Evolutionary conservation across 139 green algal genomes (phyloP), one percentile per base, ranked within the genome.

Genomic region (Chlamydomonas sphaeroides): DNA sequence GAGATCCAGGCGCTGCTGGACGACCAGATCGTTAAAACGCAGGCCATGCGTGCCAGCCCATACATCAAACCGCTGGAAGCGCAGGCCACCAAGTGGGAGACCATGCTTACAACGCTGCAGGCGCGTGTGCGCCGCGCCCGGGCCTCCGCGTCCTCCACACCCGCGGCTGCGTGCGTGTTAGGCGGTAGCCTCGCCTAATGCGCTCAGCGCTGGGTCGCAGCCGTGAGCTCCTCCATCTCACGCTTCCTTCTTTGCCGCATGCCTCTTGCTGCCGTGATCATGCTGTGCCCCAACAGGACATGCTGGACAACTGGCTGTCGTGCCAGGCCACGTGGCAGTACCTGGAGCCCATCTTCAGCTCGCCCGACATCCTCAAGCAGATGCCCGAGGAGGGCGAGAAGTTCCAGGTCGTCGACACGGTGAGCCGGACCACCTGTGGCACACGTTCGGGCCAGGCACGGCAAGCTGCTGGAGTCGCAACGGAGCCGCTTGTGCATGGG

Each of bases 271-370:
- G n/a, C n/a, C n/a, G n/a, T n/a, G n/a, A n/a, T 23, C 10, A 32
- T 57, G 41, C 41, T 35, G 38, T 26, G 48, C 93, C 95, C n/a
- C n/a, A n/a, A n/a, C n/a, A n/a, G 85, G 93, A 96, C n/a, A 78
- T 95, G 70, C 72, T 98, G 75, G 94, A 98, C 86, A 93, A 95
- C 71, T 97, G 94, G 94, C 89, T 96, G 32, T 80, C 86, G 26
- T 96, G 93, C 83, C 93, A 96, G 82, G 83, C 87, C 65, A 94
- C 91, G 28, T 98, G 94, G 94, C 92, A 95, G 88, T 98, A 98
- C 89, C 86, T 98, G 78, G 93, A 96, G 71, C 93, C 94, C 81
- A 96, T 98, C 84, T 98, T 98, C 86, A 85, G 56, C 65, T 92
- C 87, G 11, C 91, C 92, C 17, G 94, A 98, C 88, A 98, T 98